phyloP scores from a whole-genome alignment of 257 asterid species.

The Gynochthodes officinalis region DNA sequence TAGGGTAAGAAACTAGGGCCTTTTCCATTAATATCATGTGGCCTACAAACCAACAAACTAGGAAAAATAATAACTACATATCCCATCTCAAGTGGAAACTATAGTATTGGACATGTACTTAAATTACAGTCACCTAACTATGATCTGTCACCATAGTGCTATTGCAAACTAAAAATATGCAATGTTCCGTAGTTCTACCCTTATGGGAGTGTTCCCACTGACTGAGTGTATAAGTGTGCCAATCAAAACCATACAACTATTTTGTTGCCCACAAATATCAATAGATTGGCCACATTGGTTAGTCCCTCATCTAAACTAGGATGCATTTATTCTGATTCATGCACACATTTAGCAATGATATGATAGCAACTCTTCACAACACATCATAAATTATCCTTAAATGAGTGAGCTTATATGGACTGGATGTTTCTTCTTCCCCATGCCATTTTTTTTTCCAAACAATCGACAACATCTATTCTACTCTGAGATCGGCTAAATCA shows the following conservation, averaged over 20 bases:
- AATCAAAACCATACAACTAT: slow-evolving; percentile 22
- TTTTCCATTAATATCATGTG: neutral
- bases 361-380: neutral
- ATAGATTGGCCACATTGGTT: neutral
- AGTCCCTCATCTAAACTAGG: neutral
- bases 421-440: neutral
- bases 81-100: neutral
- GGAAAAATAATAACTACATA: neutral
- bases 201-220: slow-evolving; percentile 12
- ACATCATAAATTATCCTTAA: slow-evolving; percentile 6
- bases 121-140: neutral
- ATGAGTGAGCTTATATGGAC: neutral
- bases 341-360: neutral
- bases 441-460: neutral
- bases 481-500: too few species aligned
- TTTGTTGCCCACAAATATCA: neutral
- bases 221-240: neutral
- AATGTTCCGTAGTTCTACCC: slow-evolving; percentile 27
- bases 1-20: too few species aligned
- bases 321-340: too few species aligned
- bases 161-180: slow-evolving; percentile 17
- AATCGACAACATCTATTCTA: too few species aligned
- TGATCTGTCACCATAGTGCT: slow-evolving; percentile 15
- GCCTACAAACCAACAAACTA: neutral
- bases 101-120: slow-evolving; percentile 2